Evolutionary conservation across 331 rosid species (phyloP).

Genomic region (Dryas integrifolia): DNA sequence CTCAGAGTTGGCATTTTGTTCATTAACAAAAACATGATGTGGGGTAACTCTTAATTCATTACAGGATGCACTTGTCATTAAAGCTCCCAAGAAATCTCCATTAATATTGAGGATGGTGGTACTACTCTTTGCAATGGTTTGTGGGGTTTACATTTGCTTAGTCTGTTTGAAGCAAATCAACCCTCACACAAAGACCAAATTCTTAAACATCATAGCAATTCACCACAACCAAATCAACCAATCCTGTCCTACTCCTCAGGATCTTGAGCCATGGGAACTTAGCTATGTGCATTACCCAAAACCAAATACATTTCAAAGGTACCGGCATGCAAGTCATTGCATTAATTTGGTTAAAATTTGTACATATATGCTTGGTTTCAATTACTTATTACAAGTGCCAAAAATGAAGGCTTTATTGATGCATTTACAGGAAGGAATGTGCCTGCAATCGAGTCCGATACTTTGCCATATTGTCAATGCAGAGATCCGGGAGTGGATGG

Average conservation of each 20-base stretch:
- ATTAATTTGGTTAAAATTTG: not conserved
- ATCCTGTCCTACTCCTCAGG: conserved; percentile 33
- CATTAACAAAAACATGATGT: not conserved
- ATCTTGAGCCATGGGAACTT: conserved; percentile 36
- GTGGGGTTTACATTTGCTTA: conserved; percentile 47
- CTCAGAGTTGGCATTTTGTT: not conserved
- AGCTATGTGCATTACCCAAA: conserved; percentile 58
- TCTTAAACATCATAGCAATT: conserved; percentile 24
- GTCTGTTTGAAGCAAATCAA: conserved; percentile 40
- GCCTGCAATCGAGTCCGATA: conserved; percentile 32
- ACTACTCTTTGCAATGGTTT: conserved; percentile 32
- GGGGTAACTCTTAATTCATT: conserved; percentile 4
- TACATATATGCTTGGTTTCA: not conserved
- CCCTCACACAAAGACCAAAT: conserved; percentile 21
- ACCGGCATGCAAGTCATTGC: not conserved
- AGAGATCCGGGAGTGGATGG: conserved; percentile 45
- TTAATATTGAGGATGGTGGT: conserved; percentile 46
- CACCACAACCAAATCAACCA: conserved; percentile 17
- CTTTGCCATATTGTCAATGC: conserved; percentile 43
- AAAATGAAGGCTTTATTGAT: not conserved
- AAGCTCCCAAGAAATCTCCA: conserved; percentile 49
- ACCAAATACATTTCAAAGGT: conserved; percentile 58
- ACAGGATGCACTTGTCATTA: conserved; percentile 50
- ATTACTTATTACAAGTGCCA: not conserved
- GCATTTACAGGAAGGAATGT: conserved; percentile 27